Evolutionary conservation across 2,329 filamentous ascomycete genomes (phyloP), one percentile per base, ranked within the genome.

Genomic region (Ophiosphaerella narmari): DNA sequence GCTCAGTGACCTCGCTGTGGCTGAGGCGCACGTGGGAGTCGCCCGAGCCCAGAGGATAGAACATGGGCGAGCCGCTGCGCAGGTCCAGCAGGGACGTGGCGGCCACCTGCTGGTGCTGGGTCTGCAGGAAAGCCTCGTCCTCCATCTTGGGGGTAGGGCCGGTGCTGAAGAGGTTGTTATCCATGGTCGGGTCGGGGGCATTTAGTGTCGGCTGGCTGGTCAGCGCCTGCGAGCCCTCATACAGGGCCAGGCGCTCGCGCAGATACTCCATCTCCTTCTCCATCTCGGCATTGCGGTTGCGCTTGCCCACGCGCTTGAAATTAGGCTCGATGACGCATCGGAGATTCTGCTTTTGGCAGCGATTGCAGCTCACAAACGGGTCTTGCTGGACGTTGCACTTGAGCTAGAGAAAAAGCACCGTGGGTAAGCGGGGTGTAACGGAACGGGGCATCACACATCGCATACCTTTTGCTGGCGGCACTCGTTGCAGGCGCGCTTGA

Each of bases 261-360:
- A 77, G 65, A 37, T 71, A 60, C 50, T 90, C 87, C 65, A 92
- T 89, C 73, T 92, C 88, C 74, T 86, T 88, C 70, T 91, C 89
- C 88, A 92, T 92, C 75, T 92, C 89, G 65, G 89, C 89, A 73
- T 93, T 89, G 71, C 90, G 89, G 57, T 85, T 89, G 36, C 89
- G 83, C 78, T 94, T 94, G 56, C 89, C 88, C 14, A 92, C 80
- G 62, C 89, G 86, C 80, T 91, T 92, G 76, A 93, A 93, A 73
- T 91, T 91, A 65, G 88, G 89, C 73, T 93, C 89, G 73, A 94
- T 93, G 73, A 90, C 90, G 80, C 90, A 94, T 54, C 87, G 84
- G 54, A 93, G 85, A 74, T 88, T 89, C 67, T 92, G 83, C 64
- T 90, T 89, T 69, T 84, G 84, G 76, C 90, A 94, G 48, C 90